These are phyloP conservation scores for Amaranthus palmeri DNA, from an alignment of 148 eudicot species.

Conservation along the genomic window DNA sequence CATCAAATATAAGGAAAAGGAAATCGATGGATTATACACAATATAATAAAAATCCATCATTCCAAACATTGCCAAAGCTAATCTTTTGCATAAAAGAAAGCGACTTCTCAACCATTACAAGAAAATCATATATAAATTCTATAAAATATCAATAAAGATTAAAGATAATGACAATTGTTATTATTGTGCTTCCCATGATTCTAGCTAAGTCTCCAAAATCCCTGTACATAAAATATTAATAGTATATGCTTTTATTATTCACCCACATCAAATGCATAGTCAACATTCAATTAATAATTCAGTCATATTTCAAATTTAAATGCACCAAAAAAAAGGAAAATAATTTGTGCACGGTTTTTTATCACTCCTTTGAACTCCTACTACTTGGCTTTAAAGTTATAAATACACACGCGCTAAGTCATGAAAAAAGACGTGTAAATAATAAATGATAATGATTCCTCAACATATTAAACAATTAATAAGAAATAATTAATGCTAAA, in stretches of 20 bases:
- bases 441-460: constrained; percentile 14
- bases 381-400: constrained; percentile 19
- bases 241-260: not conserved
- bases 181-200: constrained; percentile 31
- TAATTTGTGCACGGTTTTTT: constrained; percentile 12
- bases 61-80: constrained; percentile 18
- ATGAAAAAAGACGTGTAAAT: constrained; percentile 19
- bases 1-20: not conserved
- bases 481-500: not conserved
- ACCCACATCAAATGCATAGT: not conserved
- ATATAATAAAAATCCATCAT: constrained; percentile 10
- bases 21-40: constrained; percentile 2
- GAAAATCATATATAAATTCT: not conserved
- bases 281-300: constrained; percentile 1
- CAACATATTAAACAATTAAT: not conserved
- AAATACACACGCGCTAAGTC: constrained; percentile 9
- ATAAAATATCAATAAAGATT: constrained; percentile 14
- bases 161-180: constrained; percentile 13
- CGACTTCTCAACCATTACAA: constrained; percentile 28
- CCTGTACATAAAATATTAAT: not conserved
- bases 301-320: not conserved
- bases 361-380: not conserved
- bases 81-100: constrained; percentile 24
- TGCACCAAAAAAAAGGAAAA: not conserved
- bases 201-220: constrained; percentile 14